Evolutionary conservation across 148 eudicot genomes (phyloP).

Genomic region (Gaultheria prostrata): DNA sequence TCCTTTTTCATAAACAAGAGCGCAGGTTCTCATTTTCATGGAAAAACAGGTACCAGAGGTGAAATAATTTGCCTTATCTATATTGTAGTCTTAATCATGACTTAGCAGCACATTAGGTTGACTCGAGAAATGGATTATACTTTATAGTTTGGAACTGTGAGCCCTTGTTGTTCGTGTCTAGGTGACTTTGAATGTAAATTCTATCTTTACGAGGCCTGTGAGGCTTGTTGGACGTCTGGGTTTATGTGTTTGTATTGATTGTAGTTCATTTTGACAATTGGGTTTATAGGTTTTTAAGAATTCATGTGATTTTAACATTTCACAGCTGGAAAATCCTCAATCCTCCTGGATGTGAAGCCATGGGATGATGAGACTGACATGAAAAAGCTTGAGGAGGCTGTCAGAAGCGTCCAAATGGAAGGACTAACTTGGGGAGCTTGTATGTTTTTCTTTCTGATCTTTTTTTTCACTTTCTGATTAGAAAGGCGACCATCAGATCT

Average conservation of each 20-base stretch:
- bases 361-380: conserved; percentile 99
- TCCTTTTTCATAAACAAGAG: background rate
- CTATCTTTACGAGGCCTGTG: background rate
- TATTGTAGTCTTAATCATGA: too few relatives aligned
- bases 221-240: background rate
- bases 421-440: conserved; percentile 96
- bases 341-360: conserved; percentile 82
- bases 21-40: background rate
- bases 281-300: background rate
- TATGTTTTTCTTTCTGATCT: conserved; percentile 30
- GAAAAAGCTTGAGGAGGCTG: conserved; percentile 92
- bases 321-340: conserved; percentile 87
- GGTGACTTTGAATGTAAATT: background rate
- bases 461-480: background rate
- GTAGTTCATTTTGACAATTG: background rate
- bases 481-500: background rate
- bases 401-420: conserved; percentile 69
- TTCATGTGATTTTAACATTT: background rate
- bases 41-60: background rate
- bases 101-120: too few relatives aligned
- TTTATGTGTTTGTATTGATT: background rate
- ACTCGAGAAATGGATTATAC: background rate
- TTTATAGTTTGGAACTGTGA: background rate
- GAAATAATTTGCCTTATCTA: background rate
- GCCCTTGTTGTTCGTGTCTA: background rate